Evolutionary conservation across 306 rosid species (phyloP).

Genomic region (Lupinus albus): DNA sequence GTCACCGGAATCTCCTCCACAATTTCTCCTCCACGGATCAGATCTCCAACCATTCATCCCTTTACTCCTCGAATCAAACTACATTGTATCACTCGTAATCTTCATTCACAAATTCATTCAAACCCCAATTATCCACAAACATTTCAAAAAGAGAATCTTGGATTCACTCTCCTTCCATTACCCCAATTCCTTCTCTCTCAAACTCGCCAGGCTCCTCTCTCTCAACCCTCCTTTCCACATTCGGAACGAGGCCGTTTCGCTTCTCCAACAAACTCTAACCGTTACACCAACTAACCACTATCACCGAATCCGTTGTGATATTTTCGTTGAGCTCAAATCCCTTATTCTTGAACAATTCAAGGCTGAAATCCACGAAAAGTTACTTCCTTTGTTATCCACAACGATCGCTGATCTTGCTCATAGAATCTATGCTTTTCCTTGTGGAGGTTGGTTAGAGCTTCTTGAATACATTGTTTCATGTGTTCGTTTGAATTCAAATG

Average conservation of each 20-base stretch:
- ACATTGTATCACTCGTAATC: background rate
- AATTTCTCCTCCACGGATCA: constrained; percentile 1
- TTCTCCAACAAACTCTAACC: background rate
- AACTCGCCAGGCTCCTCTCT: constrained; percentile 19
- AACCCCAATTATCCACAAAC: background rate
- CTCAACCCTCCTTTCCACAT: background rate
- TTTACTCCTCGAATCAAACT: background rate
- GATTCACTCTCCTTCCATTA: background rate
- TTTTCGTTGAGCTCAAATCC: background rate
- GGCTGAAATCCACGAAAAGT: background rate
- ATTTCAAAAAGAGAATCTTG: background rate
- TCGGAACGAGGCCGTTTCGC: background rate
- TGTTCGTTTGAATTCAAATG: background rate
- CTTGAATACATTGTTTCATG: background rate
- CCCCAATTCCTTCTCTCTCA: constrained; percentile 33
- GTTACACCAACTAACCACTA: background rate
- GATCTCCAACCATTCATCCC: background rate
- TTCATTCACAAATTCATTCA: background rate
- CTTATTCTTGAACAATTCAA: background rate
- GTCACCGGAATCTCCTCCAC: too few species aligned
- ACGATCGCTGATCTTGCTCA: background rate
- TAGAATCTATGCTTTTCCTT: background rate
- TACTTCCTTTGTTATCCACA: background rate
- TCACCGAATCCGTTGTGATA: background rate
- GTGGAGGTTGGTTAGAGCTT: constrained; percentile 27